Conservation (phyloP, 2,329 filamentous ascomycete genomes). For the Didymosphaeria variabile region DNA sequence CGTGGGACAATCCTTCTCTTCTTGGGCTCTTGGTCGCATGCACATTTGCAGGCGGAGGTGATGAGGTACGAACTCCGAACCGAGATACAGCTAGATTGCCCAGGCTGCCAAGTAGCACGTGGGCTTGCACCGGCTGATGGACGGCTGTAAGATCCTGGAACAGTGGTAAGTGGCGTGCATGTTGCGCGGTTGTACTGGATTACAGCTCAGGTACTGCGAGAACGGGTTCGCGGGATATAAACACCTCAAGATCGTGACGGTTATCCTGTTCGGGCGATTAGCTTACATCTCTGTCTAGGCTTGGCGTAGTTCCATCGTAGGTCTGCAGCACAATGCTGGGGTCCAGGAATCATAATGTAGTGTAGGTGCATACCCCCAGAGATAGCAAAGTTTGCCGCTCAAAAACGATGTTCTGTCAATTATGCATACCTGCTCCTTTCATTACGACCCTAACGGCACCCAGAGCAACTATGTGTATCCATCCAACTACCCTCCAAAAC, state of each 20-base stretch:
- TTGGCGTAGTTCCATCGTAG: background rate
- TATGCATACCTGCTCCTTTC: background rate
- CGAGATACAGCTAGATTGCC: slow-evolving; percentile 9
- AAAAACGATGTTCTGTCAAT: background rate
- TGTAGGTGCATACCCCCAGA: background rate
- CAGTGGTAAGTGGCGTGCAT: slow-evolving; percentile 6
- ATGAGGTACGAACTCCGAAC: background rate
- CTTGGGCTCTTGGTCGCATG: slow-evolving; percentile 3
- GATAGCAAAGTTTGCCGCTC: background rate
- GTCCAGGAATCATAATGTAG: background rate
- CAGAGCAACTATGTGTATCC: background rate
- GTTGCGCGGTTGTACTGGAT: background rate
- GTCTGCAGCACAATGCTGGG: background rate
- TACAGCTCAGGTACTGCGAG: background rate
- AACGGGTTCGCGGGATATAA: background rate
- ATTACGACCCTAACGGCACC: background rate
- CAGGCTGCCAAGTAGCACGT: slow-evolving; percentile 13
- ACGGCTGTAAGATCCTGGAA: background rate
- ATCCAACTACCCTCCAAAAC: background rate
- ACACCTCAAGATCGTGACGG: background rate
- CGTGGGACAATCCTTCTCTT: slow-evolving; percentile 25
- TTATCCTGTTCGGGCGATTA: background rate
- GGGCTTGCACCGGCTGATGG: slow-evolving; percentile 9
- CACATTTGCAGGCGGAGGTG: background rate
- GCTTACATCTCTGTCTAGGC: background rate